These are phyloP conservation scores for Stephania yunnanensis DNA, from an alignment of 164 flowering plant genomes.

Conservation along the genomic window DNA sequence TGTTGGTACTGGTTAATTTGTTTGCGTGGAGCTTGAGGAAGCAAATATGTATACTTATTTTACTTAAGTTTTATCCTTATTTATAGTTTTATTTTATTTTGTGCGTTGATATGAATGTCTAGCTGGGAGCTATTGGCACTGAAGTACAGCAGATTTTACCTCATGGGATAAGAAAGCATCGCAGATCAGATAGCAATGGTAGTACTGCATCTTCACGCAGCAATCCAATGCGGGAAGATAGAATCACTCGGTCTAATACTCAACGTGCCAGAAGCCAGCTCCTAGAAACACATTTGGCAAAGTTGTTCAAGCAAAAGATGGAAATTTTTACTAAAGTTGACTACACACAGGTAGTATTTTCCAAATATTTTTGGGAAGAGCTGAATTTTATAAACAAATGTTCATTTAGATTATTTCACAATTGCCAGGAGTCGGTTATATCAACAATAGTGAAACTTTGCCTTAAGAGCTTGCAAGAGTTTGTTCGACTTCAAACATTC, in stretches of 20 bases:
- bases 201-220: conserved; percentile 89
- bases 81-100: too few relatives aligned
- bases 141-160: conserved; percentile 90
- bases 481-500: conserved; percentile 85
- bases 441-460: conserved; percentile 71
- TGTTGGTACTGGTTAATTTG: not conserved
- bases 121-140: conserved; percentile 60
- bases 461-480: conserved; percentile 92
- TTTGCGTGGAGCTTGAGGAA: not conserved
- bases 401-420: conserved; percentile 12
- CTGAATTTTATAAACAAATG: not conserved
- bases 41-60: not conserved
- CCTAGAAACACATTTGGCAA: conserved; percentile 93
- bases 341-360: conserved; percentile 62
- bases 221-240: conserved; percentile 80
- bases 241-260: conserved; percentile 54
- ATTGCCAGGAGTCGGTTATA: conserved; percentile 73
- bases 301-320: conserved; percentile 91
- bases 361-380: not conserved
- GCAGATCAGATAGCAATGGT: conserved; percentile 85
- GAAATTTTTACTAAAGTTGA: conserved; percentile 96
- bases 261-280: conserved; percentile 92
- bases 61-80: not conserved
- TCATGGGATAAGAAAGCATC: conserved; percentile 61
- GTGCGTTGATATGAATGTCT: not conserved